These are phyloP conservation scores for Forsythia viridissima DNA, from an alignment of 257 asterid species.

Conservation along the genomic window DNA sequence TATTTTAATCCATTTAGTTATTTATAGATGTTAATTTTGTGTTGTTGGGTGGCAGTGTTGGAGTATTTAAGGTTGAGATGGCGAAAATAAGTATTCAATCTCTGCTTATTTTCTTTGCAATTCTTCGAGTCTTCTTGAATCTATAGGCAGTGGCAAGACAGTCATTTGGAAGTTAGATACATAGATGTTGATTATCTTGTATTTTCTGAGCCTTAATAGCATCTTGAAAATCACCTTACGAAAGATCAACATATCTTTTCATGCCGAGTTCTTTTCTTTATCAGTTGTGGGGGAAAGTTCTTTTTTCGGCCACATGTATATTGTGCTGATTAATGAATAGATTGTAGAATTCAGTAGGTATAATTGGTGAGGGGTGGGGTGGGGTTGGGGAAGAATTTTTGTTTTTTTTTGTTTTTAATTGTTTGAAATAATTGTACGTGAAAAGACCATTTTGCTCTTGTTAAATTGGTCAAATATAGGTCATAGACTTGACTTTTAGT, in stretches of 20 bases:
- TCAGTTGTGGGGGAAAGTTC: conserved; percentile 78
- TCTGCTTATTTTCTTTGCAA: conserved; percentile 62
- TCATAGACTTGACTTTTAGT: too few relatives aligned
- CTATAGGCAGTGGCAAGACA: conserved; percentile 95
- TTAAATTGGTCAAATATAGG: too few relatives aligned
- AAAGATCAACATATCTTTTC: conserved; percentile 85
- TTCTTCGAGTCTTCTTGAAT: conserved; percentile 67
- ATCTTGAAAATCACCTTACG: conserved; percentile 64
- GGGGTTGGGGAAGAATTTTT: too few relatives aligned
- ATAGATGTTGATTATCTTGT: conserved; percentile 90
- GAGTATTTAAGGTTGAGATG: conserved; percentile 26
- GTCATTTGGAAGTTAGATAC: conserved; percentile 87
- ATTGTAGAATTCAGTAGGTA: neutral
- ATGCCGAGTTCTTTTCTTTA: conserved; percentile 78
- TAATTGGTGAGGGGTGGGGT: neutral
- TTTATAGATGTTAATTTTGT: too few relatives aligned
- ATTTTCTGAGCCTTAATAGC: conserved; percentile 83
- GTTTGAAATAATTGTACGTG: too few relatives aligned
- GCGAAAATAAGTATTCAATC: conserved; percentile 41
- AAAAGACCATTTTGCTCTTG: too few relatives aligned
- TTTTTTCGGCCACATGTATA: conserved; percentile 81
- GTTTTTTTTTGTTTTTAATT: too few relatives aligned
- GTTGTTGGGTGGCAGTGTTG: too few relatives aligned
- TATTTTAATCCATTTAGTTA: too few relatives aligned
- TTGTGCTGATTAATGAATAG: neutral